Evolutionary conservation across 805 yeast species (phyloP).

Genomic region (Ogataea nonfermentans): DNA sequence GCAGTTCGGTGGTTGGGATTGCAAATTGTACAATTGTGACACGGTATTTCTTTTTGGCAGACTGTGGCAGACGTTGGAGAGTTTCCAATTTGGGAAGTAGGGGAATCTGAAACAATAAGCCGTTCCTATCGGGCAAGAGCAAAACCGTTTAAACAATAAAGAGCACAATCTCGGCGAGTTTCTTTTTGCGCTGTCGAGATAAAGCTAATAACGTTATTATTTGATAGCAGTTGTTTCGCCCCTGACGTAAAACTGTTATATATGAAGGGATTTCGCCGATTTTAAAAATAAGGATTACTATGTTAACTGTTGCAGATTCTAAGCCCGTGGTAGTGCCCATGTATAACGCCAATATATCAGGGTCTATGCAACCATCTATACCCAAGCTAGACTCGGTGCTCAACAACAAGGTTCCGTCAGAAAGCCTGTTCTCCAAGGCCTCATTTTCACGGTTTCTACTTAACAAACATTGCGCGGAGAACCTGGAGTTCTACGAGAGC

Average conservation of each 20-base stretch:
- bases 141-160: conserved; percentile 11
- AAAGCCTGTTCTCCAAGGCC: conserved; percentile 24
- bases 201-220: not conserved
- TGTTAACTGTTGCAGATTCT: conserved; percentile 4
- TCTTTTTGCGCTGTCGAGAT: not conserved
- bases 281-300: not conserved
- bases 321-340: not conserved
- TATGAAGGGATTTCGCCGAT: not conserved
- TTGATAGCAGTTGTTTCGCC: conserved; percentile 6
- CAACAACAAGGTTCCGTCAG: conserved; percentile 24
- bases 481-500: conserved; percentile 34
- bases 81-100: too few species aligned
- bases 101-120: conserved; percentile 1
- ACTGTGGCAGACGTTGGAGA: not conserved
- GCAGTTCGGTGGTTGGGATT: too few species aligned
- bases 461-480: conserved; percentile 35
- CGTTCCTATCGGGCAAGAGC: not conserved
- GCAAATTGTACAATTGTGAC: not conserved
- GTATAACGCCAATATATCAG: not conserved
- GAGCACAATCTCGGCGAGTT: not conserved
- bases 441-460: conserved; percentile 31
- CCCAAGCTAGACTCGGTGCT: conserved; percentile 33
- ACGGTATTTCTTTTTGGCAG: conserved; percentile 1
- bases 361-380: conserved; percentile 7
- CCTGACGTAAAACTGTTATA: conserved; percentile 14